A percentile compares a stretch with the other conserved stretches of the same genome.
Evolutionary conservation across 495 filamentous ascomycete species (phyloP).

Genomic region (Penicillium silybi): DNA sequence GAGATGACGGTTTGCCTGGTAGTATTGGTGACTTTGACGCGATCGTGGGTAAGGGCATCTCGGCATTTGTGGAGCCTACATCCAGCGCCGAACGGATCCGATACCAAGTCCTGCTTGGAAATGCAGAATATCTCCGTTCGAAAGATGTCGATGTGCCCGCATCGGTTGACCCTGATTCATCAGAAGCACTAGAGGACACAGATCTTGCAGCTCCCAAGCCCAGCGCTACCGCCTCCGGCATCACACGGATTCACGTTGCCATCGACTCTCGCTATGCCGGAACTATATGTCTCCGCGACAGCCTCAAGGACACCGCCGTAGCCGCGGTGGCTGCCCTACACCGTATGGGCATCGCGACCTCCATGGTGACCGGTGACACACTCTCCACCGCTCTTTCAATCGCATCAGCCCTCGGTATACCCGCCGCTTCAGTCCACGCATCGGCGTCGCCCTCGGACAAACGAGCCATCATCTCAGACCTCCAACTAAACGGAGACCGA

Average conservation of each 20-base stretch:
- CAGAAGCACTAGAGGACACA: constrained; percentile 17
- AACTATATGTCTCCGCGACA: constrained; percentile 78
- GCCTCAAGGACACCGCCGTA: constrained; percentile 81
- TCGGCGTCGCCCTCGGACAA: constrained; percentile 86
- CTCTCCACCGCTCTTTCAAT: constrained; percentile 75
- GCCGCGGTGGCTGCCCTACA: constrained; percentile 79
- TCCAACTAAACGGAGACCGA: constrained; percentile 66
- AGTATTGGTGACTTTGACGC: constrained; percentile 80
- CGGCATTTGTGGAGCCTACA: constrained; percentile 73
- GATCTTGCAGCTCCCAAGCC: constrained; percentile 20
- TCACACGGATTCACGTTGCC: constrained; percentile 86
- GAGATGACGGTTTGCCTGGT: constrained; percentile 74
- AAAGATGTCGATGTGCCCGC: constrained; percentile 63
- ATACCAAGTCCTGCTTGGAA: constrained; percentile 81
- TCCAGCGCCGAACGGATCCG: constrained; percentile 58
- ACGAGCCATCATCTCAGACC: constrained; percentile 70
- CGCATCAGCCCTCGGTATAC: constrained; percentile 78
- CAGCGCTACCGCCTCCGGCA: constrained; percentile 49
- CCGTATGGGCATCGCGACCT: constrained; percentile 76
- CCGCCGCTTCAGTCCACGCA: constrained; percentile 67
- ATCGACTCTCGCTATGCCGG: constrained; percentile 79
- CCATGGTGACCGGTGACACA: constrained; percentile 94
- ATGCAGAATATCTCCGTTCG: constrained; percentile 68
- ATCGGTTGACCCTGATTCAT: constrained; percentile 48
- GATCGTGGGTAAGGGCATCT: constrained; percentile 79